Evolutionary conservation across 768 basidiomycete genomes (phyloP).

Genomic region (Collybiopsis luxurians): DNA sequence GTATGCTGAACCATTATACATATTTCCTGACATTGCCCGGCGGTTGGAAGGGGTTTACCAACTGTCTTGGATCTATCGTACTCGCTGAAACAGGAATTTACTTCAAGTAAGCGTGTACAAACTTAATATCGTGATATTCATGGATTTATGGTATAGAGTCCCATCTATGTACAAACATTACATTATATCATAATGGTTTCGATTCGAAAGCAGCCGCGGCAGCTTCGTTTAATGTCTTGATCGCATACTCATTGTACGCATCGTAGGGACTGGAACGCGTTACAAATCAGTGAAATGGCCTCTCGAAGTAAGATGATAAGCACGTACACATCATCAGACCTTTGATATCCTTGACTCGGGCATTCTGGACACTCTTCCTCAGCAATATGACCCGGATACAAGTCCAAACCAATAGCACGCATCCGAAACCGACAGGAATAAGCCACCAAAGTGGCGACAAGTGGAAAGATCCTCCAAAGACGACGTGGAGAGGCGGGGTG

Average conservation of each 20-base stretch:
- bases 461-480: slow-evolving; percentile 59
- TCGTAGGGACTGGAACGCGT: slow-evolving; percentile 58
- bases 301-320: slow-evolving; percentile 7
- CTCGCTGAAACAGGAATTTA: too few species aligned
- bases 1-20: slow-evolving; percentile 55
- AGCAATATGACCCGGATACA: slow-evolving; percentile 56
- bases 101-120: too few species aligned
- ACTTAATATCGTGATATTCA: background rate
- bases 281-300: too few species aligned
- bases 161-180: background rate
- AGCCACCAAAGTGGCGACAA: slow-evolving; percentile 68
- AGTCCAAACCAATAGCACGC: slow-evolving; percentile 54
- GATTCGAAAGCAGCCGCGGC: too few species aligned
- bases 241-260: slow-evolving; percentile 62
- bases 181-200: background rate
- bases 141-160: too few species aligned
- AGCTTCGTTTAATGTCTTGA: slow-evolving; percentile 30
- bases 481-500: slow-evolving; percentile 65
- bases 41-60: slow-evolving; percentile 53
- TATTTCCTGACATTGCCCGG: slow-evolving; percentile 46
- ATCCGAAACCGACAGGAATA: slow-evolving; percentile 59
- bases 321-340: slow-evolving; percentile 72
- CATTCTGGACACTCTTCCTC: slow-evolving; percentile 50
- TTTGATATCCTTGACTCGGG: slow-evolving; percentile 61
- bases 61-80: slow-evolving; percentile 35